These are phyloP conservation scores for Nicotiana noctiflora DNA, from an alignment of 257 asterid species.

Conservation along the genomic window DNA sequence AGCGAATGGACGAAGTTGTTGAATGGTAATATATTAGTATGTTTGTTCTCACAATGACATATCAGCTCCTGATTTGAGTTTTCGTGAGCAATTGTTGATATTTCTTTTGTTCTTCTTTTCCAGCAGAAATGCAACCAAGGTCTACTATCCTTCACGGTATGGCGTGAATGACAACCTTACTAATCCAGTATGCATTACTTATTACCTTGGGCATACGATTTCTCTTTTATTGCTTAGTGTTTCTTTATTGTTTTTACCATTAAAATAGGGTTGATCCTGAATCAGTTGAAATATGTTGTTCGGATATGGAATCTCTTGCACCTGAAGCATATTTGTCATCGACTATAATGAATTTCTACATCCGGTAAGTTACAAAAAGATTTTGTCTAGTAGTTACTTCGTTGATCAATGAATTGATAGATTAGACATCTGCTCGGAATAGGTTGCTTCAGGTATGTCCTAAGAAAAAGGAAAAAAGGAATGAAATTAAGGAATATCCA, in stretches of 20 bases:
- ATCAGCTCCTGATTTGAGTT: neutral
- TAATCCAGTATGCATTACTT: neutral
- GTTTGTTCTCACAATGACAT: neutral
- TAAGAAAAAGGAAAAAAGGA: neutral
- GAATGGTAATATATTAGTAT: constrained; percentile 15
- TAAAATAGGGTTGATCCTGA: constrained; percentile 59
- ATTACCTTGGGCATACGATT: neutral
- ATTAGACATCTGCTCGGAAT: neutral
- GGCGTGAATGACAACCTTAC: neutral
- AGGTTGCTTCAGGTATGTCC: neutral
- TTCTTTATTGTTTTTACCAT: neutral
- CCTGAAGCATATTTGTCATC: constrained; percentile 78
- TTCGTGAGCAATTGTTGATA: neutral
- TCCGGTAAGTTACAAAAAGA: constrained; percentile 45
- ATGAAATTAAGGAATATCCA: neutral
- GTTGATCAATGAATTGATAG: neutral
- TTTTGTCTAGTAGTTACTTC: neutral
- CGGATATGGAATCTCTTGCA: constrained; percentile 73
- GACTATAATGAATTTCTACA: constrained; percentile 67
- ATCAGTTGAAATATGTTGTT: constrained; percentile 54
- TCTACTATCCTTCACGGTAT: constrained; percentile 72
- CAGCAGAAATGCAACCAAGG: constrained; percentile 36
- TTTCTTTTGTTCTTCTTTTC: neutral
- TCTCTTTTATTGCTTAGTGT: neutral
- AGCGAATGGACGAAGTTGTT: constrained; percentile 28